phyloP scores from a whole-genome alignment of 495 filamentous ascomycete genomes.

The Cetradonia linearis region DNA sequence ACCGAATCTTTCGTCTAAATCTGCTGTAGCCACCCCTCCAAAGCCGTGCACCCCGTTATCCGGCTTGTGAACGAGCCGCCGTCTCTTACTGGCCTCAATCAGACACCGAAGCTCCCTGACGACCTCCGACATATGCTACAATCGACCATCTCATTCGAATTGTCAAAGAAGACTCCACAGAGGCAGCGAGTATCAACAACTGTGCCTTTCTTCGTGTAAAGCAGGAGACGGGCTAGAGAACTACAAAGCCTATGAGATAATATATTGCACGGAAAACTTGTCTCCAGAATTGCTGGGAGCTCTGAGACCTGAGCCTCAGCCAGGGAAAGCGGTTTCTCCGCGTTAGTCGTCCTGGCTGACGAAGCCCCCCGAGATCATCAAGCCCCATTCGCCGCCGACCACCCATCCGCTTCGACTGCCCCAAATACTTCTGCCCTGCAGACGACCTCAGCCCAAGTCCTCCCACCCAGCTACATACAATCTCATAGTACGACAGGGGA shows the following conservation, averaged over 20 bases:
- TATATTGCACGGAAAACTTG: not conserved
- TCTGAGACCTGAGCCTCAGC: conserved; percentile 27
- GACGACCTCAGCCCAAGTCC: conserved; percentile 22
- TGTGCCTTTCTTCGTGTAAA: not conserved
- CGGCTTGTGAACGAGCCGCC: not conserved
- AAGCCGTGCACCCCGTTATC: not conserved
- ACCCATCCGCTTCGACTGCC: conserved; percentile 38
- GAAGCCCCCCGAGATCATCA: conserved; percentile 37
- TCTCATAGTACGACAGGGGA: not conserved
- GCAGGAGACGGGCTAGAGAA: not conserved
- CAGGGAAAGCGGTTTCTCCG: conserved; percentile 40
- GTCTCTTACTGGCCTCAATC: not conserved
- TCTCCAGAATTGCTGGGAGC: conserved; percentile 17
- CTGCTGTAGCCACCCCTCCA: not conserved
- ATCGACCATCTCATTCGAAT: not conserved
- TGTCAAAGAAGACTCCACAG: not conserved
- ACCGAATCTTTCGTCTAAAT: not conserved
- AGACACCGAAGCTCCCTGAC: not conserved
- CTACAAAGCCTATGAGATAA: not conserved
- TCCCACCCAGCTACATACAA: conserved; percentile 11
- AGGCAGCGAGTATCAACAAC: not conserved
- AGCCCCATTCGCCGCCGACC: conserved; percentile 51
- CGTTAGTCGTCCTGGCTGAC: conserved; percentile 54
- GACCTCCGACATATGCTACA: not conserved
- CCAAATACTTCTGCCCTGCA: conserved; percentile 32